phyloP scores from a whole-genome alignment of 306 rosid species.

The Inga oerstediana region DNA sequence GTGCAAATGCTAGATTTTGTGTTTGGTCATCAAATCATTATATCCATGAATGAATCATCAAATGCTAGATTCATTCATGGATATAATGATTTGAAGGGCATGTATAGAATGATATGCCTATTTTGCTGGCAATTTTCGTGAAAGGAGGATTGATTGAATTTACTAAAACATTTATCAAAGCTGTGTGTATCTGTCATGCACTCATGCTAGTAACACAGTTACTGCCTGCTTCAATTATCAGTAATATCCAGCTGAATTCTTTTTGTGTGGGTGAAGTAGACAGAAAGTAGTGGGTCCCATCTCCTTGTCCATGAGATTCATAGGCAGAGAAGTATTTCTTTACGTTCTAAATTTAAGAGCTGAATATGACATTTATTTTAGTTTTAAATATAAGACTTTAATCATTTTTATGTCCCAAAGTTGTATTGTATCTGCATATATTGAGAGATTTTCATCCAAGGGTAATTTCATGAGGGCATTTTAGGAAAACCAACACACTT shows the following conservation, averaged over 20 bases:
- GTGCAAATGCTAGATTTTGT: not conserved
- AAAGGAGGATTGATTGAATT: conserved; percentile 6
- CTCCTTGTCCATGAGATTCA: not conserved
- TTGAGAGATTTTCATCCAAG: too few species aligned
- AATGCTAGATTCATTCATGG: not conserved
- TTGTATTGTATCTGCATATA: too few species aligned
- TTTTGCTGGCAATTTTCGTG: not conserved
- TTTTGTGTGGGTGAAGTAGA: not conserved
- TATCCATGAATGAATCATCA: not conserved
- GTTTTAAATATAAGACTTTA: too few species aligned
- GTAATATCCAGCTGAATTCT: not conserved
- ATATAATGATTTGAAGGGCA: not conserved
- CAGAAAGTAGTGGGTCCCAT: not conserved
- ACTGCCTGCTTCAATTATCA: not conserved
- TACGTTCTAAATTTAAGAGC: too few species aligned
- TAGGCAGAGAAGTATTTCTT: too few species aligned
- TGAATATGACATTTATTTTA: too few species aligned
- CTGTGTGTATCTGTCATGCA: not conserved
- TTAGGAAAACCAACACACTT: too few species aligned
- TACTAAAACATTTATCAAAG: not conserved
- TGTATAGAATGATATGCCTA: conserved; percentile 12
- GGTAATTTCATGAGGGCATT: too few species aligned
- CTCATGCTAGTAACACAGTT: not conserved
- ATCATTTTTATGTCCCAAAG: too few species aligned
- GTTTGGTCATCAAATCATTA: not conserved